A percentile compares a stretch with the other conserved stretches of the same genome.
Conservation (phyloP, 2,329 filamentous ascomycete genomes). For the Penicillium sp. region DNA sequence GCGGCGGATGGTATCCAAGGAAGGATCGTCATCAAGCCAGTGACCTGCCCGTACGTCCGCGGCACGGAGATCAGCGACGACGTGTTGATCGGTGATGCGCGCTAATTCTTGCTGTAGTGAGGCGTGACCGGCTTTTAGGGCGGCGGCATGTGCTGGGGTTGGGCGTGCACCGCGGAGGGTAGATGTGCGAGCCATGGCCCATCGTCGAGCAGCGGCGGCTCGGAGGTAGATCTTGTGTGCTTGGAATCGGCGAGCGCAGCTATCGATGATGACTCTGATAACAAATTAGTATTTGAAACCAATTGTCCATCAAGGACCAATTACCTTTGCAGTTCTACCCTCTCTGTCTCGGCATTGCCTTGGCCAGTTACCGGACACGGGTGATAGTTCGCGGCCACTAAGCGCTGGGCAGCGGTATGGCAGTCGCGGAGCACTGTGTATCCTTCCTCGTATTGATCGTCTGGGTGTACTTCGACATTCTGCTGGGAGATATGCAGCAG, state of each 20-base stretch:
- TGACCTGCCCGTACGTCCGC: constrained; percentile 59
- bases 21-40: constrained; percentile 63
- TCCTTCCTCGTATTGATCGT: constrained; percentile 61
- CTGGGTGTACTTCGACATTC: constrained; percentile 51
- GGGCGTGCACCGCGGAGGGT: constrained; percentile 54
- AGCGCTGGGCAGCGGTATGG: constrained; percentile 54
- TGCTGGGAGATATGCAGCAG: constrained; percentile 60
- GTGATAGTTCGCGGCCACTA: constrained; percentile 57
- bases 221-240: constrained; percentile 63
- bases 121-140: constrained; percentile 51
- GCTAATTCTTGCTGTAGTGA: constrained; percentile 54
- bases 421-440: constrained; percentile 60
- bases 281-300: background rate
- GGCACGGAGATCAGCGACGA: constrained; percentile 56
- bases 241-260: constrained; percentile 60
- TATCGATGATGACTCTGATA: constrained; percentile 60
- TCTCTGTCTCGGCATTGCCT: constrained; percentile 55
- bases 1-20: constrained; percentile 51
- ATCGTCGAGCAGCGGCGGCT: constrained; percentile 59
- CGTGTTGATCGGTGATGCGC: constrained; percentile 57
- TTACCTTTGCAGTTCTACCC: constrained; percentile 58
- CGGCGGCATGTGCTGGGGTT: constrained; percentile 47
- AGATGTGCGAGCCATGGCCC: constrained; percentile 56
- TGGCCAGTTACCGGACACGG: constrained; percentile 43
- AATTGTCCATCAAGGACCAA: background rate